phyloP scores from a whole-genome alignment of 176 grass and related monocot species.

The Elymus sibiricus region DNA sequence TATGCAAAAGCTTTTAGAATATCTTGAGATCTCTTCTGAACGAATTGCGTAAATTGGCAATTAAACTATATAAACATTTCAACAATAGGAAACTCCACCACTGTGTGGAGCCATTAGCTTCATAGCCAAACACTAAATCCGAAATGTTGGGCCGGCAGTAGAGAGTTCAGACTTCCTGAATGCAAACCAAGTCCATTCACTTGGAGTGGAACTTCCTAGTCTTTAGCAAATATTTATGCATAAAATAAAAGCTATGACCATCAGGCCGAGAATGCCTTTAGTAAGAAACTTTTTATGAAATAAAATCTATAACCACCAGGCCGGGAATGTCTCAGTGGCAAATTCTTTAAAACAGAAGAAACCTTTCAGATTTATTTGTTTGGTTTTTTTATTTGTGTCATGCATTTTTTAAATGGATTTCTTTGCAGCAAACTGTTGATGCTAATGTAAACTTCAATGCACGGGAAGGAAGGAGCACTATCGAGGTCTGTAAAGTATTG shows the following conservation, averaged over 20 bases:
- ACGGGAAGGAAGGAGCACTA: constrained; percentile 81
- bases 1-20: not conserved
- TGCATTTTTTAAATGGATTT: not conserved
- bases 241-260: not conserved
- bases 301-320: not conserved
- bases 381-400: constrained; percentile 2
- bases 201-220: not conserved
- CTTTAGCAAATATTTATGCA: not conserved
- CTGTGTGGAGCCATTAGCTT: not conserved
- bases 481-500: constrained; percentile 57
- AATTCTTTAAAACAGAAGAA: not conserved
- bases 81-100: not conserved
- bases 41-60: not conserved
- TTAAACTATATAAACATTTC: not conserved
- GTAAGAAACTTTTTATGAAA: not conserved
- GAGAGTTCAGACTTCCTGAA: not conserved
- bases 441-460: constrained; percentile 89
- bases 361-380: not conserved
- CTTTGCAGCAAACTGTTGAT: constrained; percentile 75
- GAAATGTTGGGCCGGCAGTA: not conserved
- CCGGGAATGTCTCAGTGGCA: not conserved
- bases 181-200: not conserved
- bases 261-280: not conserved
- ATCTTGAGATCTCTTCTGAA: not conserved
- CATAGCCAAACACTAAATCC: not conserved